phyloP scores from a whole-genome alignment of 2,329 filamentous ascomycete genomes.

The Stromatinia cepivora region DNA sequence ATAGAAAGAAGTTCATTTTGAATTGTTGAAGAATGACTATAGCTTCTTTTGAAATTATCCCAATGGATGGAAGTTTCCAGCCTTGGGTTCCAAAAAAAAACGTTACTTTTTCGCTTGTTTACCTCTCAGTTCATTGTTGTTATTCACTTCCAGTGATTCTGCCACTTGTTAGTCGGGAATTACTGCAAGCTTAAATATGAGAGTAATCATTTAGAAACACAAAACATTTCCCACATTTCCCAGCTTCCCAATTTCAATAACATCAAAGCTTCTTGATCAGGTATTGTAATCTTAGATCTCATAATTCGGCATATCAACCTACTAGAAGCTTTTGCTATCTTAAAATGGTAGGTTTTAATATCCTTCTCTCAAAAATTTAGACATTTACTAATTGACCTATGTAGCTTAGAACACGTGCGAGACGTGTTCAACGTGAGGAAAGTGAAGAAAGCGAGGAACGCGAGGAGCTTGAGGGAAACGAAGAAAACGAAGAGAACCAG shows the following conservation, averaged over 20 bases:
- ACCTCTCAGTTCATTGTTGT: neutral
- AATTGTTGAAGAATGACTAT: too few relatives aligned
- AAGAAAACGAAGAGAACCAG: neutral
- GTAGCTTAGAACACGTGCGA: neutral
- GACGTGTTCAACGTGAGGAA: neutral
- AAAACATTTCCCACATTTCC: neutral
- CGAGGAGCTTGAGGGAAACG: neutral
- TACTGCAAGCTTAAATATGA: neutral
- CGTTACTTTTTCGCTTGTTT: neutral
- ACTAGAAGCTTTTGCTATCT: neutral
- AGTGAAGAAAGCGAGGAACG: neutral
- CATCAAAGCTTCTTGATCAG: neutral
- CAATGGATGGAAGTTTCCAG: neutral
- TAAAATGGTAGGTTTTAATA: neutral
- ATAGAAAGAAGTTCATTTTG: too few relatives aligned
- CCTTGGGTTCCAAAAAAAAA: neutral
- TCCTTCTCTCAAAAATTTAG: neutral
- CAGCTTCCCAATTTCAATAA: neutral
- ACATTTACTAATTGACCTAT: neutral
- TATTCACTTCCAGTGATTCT: neutral
- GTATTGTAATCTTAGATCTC: neutral
- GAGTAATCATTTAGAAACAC: neutral
- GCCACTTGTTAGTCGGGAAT: neutral
- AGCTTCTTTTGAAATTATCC: neutral
- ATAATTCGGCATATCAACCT: neutral